A percentile compares a stretch with the other conserved stretches of the same genome.
Conservation (phyloP, 805 yeast genomes). For the Saturnispora gosingensis region DNA sequence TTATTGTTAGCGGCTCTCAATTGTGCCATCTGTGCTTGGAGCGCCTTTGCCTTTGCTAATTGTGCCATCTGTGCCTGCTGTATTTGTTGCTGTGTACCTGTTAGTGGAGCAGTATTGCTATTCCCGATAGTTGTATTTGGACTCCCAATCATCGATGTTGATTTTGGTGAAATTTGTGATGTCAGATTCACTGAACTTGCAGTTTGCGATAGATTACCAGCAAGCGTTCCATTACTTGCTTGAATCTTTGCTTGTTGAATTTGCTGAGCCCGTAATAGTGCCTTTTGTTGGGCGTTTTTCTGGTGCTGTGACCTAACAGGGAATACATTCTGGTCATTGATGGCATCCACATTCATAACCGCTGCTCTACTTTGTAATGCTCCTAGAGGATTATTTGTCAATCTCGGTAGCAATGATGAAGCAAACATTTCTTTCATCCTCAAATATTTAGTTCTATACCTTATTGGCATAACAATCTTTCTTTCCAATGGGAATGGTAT, state of each 20-base stretch:
- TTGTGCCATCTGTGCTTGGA: slow-evolving; percentile 10
- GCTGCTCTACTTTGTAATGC: slow-evolving; percentile 76
- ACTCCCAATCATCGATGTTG: not conserved
- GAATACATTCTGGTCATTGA: slow-evolving; percentile 49
- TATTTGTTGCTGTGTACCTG: slow-evolving; percentile 9
- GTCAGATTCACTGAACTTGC: slow-evolving; percentile 6
- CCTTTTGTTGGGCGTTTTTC: slow-evolving; percentile 16
- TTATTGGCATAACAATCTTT: slow-evolving; percentile 58
- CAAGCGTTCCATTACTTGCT: slow-evolving; percentile 10
- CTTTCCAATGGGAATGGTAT: slow-evolving; percentile 79
- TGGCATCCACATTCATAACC: slow-evolving; percentile 60
- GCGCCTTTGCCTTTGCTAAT: slow-evolving; percentile 19
- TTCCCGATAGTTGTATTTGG: slow-evolving; percentile 7
- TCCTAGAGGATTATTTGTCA: slow-evolving; percentile 52
- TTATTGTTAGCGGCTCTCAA: slow-evolving; percentile 4
- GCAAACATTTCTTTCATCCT: slow-evolving; percentile 94
- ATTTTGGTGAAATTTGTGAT: not conserved
- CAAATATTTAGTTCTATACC: slow-evolving; percentile 62
- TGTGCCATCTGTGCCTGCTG: slow-evolving; percentile 12
- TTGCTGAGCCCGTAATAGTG: slow-evolving; percentile 13
- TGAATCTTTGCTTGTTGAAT: slow-evolving; percentile 6
- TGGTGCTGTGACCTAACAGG: slow-evolving; percentile 43
- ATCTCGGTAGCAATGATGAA: slow-evolving; percentile 63
- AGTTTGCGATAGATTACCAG: slow-evolving; percentile 13
- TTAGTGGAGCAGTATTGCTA: slow-evolving; percentile 3